These are phyloP conservation scores for Gossypium gossypioides DNA, from an alignment of 441 rosid species.

Conservation along the genomic window DNA sequence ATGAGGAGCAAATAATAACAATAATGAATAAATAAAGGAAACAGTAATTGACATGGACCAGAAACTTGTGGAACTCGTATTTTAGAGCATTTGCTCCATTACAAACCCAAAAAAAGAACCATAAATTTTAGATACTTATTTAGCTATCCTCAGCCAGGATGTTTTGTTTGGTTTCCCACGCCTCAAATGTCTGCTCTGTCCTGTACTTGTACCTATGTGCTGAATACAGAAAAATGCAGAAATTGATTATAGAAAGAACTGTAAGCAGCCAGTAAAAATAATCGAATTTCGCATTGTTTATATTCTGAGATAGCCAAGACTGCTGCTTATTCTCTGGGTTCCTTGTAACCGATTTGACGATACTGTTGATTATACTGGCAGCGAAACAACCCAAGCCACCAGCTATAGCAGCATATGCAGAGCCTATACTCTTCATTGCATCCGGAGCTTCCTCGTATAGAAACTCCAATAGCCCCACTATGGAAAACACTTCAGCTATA, in stretches of 20 bases:
- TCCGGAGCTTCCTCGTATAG: slow-evolving; percentile 92
- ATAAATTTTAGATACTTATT: not conserved
- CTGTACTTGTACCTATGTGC: slow-evolving; percentile 62
- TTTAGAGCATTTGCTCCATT: slow-evolving; percentile 4
- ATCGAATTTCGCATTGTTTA: slow-evolving; percentile 57
- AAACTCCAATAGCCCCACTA: slow-evolving; percentile 72
- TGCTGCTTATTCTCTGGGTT: slow-evolving; percentile 24
- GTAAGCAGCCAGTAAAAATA: slow-evolving; percentile 73
- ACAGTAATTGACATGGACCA: not conserved
- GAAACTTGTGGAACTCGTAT: slow-evolving; percentile 6
- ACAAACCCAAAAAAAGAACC: not conserved
- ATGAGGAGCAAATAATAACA: not conserved
- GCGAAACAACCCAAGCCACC: slow-evolving; percentile 84
- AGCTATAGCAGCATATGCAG: slow-evolving; percentile 79
- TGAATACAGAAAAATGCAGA: slow-evolving; percentile 50
- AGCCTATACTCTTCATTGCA: slow-evolving; percentile 93
- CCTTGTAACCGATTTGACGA: slow-evolving; percentile 54
- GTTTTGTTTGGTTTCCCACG: slow-evolving; percentile 24
- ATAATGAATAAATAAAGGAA: not conserved
- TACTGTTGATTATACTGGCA: slow-evolving; percentile 64
- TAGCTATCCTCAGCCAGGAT: slow-evolving; percentile 16
- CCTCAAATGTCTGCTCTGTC: slow-evolving; percentile 25
- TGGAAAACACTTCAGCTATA: slow-evolving; percentile 78
- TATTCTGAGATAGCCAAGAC: slow-evolving; percentile 80
- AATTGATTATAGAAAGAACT: slow-evolving; percentile 53